phyloP scores from a whole-genome alignment of 2,329 filamentous ascomycete species.

The Alternaria viburni region DNA sequence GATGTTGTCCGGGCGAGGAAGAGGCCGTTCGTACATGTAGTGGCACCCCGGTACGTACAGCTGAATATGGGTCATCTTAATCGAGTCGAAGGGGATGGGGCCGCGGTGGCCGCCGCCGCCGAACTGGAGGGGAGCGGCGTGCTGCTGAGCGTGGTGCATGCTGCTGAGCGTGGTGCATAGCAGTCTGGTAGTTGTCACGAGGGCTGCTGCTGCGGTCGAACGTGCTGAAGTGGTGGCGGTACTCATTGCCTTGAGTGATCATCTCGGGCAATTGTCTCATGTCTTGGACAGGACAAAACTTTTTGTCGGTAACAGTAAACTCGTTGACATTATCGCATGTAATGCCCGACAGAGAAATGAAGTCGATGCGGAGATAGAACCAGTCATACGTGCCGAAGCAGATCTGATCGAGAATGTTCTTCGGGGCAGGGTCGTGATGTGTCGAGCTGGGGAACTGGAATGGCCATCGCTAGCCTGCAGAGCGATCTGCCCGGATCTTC shows the following conservation, averaged over 20 bases:
- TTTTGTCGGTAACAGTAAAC: background rate
- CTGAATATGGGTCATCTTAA: slow-evolving; percentile 30
- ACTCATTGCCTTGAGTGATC: slow-evolving; percentile 75
- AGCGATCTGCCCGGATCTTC: slow-evolving; percentile 52
- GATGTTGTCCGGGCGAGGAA: background rate
- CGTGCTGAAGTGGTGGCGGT: slow-evolving; percentile 76
- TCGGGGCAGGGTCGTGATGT: slow-evolving; percentile 20
- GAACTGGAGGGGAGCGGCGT: slow-evolving; percentile 15
- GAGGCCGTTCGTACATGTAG: background rate
- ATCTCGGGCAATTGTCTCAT: slow-evolving; percentile 77
- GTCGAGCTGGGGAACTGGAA: slow-evolving; percentile 49
- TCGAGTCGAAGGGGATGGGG: slow-evolving; percentile 34
- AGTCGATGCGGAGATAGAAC: slow-evolving; percentile 86
- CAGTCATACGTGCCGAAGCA: slow-evolving; percentile 90
- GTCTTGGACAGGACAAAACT: slow-evolving; percentile 60
- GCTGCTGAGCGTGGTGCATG: slow-evolving; percentile 26
- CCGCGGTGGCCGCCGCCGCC: slow-evolving; percentile 25
- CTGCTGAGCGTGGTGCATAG: slow-evolving; percentile 23
- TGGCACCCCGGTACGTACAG: slow-evolving; percentile 25
- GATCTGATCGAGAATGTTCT: slow-evolving; percentile 79
- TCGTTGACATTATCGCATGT: background rate
- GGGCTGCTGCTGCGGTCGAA: slow-evolving; percentile 77
- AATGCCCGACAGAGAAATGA: slow-evolving; percentile 83
- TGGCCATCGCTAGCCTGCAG: slow-evolving; percentile 57
- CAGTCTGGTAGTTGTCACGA: slow-evolving; percentile 39